Percentiles rank a stretch among this genome's conserved stretches.
Conservation (phyloP, 2,329 filamentous ascomycete genomes). For the Alternaria arbusti region DNA sequence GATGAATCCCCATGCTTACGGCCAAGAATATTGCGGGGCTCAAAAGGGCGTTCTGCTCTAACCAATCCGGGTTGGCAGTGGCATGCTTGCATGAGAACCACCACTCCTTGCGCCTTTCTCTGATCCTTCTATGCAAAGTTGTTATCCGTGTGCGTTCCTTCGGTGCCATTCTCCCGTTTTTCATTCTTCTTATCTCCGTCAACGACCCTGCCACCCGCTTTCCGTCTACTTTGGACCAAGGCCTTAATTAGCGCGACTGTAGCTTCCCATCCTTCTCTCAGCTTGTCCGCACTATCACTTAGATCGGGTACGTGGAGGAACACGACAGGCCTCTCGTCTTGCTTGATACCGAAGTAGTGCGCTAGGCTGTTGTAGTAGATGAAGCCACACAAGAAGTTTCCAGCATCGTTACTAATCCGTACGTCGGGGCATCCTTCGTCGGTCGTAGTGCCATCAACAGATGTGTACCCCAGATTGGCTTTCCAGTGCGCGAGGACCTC, state of each 20-base stretch:
- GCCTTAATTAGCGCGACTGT: slow-evolving; percentile 43
- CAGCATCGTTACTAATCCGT: slow-evolving; percentile 37
- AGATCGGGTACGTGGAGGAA: slow-evolving; percentile 48
- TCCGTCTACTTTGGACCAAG: slow-evolving; percentile 38
- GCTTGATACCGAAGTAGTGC: slow-evolving; percentile 29
- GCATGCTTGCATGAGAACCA: background rate
- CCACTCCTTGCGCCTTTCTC: background rate
- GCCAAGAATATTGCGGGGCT: background rate
- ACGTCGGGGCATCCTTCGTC: slow-evolving; percentile 28
- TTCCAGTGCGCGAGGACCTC: slow-evolving; percentile 45
- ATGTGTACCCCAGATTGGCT: slow-evolving; percentile 15
- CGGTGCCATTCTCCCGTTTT: background rate
- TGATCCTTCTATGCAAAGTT: slow-evolving; percentile 15
- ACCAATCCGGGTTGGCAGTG: background rate
- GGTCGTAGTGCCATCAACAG: background rate
- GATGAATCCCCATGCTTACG: background rate
- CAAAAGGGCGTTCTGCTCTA: slow-evolving; percentile 1
- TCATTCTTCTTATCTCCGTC: background rate
- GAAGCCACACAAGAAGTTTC: slow-evolving; percentile 48
- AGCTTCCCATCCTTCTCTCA: slow-evolving; percentile 37
- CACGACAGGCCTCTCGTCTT: slow-evolving; percentile 36
- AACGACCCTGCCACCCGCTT: slow-evolving; percentile 22
- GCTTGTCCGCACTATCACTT: slow-evolving; percentile 30
- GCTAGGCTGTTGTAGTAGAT: slow-evolving; percentile 46
- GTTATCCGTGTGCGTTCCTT: slow-evolving; percentile 9